Percentiles rank a stretch among this genome's conserved stretches.
Evolutionary conservation across 768 basidiomycete species (phyloP).

Genomic region (Chalciporus chontae): DNA sequence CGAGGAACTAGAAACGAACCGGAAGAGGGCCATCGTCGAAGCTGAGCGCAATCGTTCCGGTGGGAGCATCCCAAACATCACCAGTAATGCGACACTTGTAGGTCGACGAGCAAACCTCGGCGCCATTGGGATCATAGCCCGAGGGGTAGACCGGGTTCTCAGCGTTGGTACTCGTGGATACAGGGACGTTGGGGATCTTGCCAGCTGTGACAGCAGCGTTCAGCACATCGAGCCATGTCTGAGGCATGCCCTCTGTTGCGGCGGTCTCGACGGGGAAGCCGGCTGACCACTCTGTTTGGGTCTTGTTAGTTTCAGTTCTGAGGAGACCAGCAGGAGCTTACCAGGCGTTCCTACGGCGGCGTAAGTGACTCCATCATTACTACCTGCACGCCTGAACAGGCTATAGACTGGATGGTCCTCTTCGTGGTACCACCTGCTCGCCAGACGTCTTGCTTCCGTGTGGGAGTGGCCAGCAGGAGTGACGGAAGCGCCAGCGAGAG

Average conservation of each 20-base stretch:
- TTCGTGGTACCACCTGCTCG: slow-evolving; percentile 57
- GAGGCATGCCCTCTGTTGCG: slow-evolving; percentile 52
- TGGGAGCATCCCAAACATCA: slow-evolving; percentile 77
- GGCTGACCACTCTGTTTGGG: slow-evolving; percentile 52
- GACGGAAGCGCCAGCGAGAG: slow-evolving; percentile 19
- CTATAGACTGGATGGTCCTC: slow-evolving; percentile 54
- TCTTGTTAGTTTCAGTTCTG: not conserved
- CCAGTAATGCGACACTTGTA: slow-evolving; percentile 60
- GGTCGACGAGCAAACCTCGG: slow-evolving; percentile 71
- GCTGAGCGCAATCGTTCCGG: slow-evolving; percentile 57
- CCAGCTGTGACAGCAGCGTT: slow-evolving; percentile 62
- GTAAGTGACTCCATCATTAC: slow-evolving; percentile 46
- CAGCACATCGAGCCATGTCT: slow-evolving; percentile 70
- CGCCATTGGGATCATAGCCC: slow-evolving; percentile 39
- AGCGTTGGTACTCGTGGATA: slow-evolving; percentile 36
- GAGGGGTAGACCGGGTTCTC: slow-evolving; percentile 37
- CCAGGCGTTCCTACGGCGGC: slow-evolving; percentile 58
- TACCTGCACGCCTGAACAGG: slow-evolving; percentile 56
- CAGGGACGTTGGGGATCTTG: slow-evolving; percentile 67
- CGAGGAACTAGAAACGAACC: slow-evolving; percentile 27
- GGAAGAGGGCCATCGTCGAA: slow-evolving; percentile 82
- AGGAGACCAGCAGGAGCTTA: slow-evolving; percentile 25
- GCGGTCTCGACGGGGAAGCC: slow-evolving; percentile 55
- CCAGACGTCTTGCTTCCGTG: slow-evolving; percentile 19
- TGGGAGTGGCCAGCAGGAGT: slow-evolving; percentile 17